Percentiles rank a stretch among this genome's conserved stretches.
Conservation (phyloP, 352 stramenopile genomes). For the Phytopythium oedochilum region DNA sequence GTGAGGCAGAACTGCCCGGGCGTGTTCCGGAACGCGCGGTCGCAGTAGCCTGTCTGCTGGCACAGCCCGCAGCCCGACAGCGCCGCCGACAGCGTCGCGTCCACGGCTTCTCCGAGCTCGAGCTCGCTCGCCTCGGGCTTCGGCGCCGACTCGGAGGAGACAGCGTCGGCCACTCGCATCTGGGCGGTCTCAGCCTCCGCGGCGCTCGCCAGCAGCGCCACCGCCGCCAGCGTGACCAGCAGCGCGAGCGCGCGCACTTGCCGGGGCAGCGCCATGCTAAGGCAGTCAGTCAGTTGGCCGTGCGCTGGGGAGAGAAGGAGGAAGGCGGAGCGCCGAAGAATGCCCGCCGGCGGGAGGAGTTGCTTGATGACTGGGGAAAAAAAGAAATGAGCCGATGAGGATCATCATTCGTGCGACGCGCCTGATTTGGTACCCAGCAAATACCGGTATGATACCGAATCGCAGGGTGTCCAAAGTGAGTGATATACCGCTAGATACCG, state of each 20-base stretch:
- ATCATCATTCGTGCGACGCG: background rate
- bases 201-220: background rate
- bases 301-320: background rate
- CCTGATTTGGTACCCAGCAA: background rate
- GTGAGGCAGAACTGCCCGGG: constrained; percentile 64
- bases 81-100: constrained; percentile 37
- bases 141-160: constrained; percentile 7
- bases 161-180: background rate
- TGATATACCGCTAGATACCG: background rate
- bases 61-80: constrained; percentile 58
- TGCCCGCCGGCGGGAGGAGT: too few relatives aligned
- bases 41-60: constrained; percentile 51
- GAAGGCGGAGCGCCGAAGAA: background rate
- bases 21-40: constrained; percentile 52
- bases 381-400: background rate
- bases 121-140: constrained; percentile 17
- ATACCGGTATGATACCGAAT: background rate
- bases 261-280: background rate
- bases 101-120: background rate
- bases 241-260: background rate
- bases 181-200: background rate
- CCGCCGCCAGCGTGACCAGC: background rate
- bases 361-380: too few relatives aligned
- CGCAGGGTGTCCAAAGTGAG: too few relatives aligned
- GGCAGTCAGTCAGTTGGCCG: background rate